Conservation (phyloP, 1,284 basidiomycete genomes). For the Melampsora larici-populina region DNA sequence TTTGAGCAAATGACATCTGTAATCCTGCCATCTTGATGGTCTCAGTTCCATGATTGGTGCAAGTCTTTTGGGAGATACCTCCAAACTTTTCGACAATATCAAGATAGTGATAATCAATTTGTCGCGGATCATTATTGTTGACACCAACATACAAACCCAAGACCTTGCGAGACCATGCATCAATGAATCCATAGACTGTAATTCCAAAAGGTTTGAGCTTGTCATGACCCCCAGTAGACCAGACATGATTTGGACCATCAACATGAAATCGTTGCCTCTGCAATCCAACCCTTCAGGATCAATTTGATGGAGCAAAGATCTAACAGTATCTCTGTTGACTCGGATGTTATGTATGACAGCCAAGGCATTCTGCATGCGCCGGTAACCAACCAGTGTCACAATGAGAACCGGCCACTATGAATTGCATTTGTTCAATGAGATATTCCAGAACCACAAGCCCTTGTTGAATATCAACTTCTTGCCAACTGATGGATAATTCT, state of each 20-base stretch:
- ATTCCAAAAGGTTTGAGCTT: no score
- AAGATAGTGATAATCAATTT: no score
- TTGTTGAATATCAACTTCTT: neutral
- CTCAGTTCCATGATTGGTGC: no score
- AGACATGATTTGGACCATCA: slow-evolving; percentile 8
- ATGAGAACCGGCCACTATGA: neutral
- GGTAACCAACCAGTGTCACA: neutral
- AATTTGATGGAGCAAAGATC: no score
- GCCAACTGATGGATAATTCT: neutral
- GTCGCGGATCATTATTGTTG: slow-evolving; percentile 14
- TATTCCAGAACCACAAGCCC: neutral
- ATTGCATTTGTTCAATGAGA: neutral
- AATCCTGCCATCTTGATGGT: neutral
- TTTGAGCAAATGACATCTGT: neutral
- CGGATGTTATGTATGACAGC: neutral
- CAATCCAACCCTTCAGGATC: slow-evolving; percentile 5
- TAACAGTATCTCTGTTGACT: neutral
- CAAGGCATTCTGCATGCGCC: neutral
- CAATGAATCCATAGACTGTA: no score
- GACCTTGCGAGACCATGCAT: neutral
- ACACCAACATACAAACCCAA: slow-evolving; percentile 1
- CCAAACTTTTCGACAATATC: no score
- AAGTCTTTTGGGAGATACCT: no score
- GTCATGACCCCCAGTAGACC: neutral
- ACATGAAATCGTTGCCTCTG: neutral